phyloP scores from a whole-genome alignment of 805 yeast species.

The Starmerella bombicola region DNA sequence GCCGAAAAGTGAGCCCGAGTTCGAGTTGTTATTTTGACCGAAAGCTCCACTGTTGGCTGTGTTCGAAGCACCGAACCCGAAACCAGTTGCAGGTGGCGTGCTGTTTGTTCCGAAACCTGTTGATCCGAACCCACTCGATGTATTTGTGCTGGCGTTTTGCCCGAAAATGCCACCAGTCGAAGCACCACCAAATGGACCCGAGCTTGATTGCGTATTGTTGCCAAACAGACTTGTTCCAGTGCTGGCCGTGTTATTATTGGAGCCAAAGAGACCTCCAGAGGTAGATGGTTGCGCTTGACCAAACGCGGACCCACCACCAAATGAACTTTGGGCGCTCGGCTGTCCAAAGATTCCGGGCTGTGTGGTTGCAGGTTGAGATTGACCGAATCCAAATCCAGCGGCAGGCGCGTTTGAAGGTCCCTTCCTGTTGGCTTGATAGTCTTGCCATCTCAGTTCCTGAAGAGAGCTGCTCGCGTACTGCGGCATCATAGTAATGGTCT shows the following conservation, averaged over 20 bases:
- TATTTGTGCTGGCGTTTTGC: conserved; percentile 2
- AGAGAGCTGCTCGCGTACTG: conserved; percentile 69
- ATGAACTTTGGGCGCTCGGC: neutral
- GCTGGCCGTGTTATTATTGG: neutral
- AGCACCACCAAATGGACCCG: conserved; percentile 4
- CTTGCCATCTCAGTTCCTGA: conserved; percentile 83
- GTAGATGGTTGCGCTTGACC: conserved; percentile 6
- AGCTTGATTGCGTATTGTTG: conserved; percentile 1
- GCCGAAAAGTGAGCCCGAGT: conserved; percentile 18
- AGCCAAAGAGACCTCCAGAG: neutral
- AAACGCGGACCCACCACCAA: neutral
- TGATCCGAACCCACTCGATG: conserved; percentile 22
- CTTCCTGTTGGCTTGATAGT: conserved; percentile 62
- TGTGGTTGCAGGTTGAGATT: conserved; percentile 1
- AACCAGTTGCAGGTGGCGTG: conserved; percentile 10
- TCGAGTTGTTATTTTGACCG: conserved; percentile 13
- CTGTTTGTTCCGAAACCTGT: conserved; percentile 12
- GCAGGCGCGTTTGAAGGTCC: conserved; percentile 8
- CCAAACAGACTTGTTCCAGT: conserved; percentile 18
- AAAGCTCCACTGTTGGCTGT: conserved; percentile 11
- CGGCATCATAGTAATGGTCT: conserved; percentile 78
- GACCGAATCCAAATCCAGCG: conserved; percentile 16
- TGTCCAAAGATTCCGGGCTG: conserved; percentile 8
- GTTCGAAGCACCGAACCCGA: conserved; percentile 17
- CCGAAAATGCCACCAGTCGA: conserved; percentile 15